Base-by-base conservation (phyloP, 768 basidiomycete genomes). In the Rhodotorula kratochvilovae region DNA sequence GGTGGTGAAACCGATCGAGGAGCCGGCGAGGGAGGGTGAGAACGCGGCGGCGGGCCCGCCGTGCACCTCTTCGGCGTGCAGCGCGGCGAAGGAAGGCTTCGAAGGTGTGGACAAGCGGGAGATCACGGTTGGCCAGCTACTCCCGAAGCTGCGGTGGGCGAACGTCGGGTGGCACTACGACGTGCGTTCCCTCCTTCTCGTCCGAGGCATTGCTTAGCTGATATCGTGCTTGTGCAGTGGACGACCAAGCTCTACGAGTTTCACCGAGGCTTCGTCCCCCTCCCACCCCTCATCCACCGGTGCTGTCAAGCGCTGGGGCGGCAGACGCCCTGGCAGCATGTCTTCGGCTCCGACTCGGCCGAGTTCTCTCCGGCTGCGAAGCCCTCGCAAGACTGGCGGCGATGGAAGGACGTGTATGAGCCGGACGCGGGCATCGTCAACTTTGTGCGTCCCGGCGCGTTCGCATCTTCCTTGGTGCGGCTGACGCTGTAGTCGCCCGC, bases 351-450 rank as follows among this genome's bases (percentile, higher is more conserved):
- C 15, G 13, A n/a, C 15, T 7, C 36, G 23, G 0, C 23, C 21
- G 6, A 0, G 10, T 17, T 2, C 35, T 3, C 86, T 76, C 79
- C 76, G 13, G 79, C 78, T 15, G 70, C 71, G 27, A 72, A 56
- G 2, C 29, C 76, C 77, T 29, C 59, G 35, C 89, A 87, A 86
- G 84, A 4, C 61, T 96, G 90, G 90, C 82, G 81, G 60, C 81
- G 81, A 4, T 97, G 94, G 94, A 79, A 81, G 33, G 83, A 88
- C 35, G 87, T 86, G 5, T 98, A 97, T 78, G 88, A 90, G 78
- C 92, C 94, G 7, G 95, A 99, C 77, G 94, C 93, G 19, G 95
- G 94, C 15, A 96, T 98, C 62, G 89, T 96, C 64, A 98, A 98
- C 79, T 96, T 93, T 78, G 97, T 96, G 78, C 90, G 93, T 55